Evolutionary conservation across 192 early-diverging fungal species (phyloP).

Genomic region (Coemansia sp.): DNA sequence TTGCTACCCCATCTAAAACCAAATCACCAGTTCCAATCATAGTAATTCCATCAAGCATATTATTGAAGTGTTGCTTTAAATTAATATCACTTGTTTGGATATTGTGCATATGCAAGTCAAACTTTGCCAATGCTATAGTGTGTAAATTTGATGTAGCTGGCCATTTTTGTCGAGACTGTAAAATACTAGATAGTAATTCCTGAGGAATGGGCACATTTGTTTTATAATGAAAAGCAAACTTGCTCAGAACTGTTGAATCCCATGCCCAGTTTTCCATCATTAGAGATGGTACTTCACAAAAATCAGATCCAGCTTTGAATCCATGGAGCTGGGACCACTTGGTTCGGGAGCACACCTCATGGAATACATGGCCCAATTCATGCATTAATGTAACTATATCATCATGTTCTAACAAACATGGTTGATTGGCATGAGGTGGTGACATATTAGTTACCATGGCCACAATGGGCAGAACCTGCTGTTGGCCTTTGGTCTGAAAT

Average conservation of each 20-base stretch:
- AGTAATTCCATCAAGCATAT: conserved; percentile 15
- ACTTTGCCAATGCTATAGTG: conserved; percentile 63
- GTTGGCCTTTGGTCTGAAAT: no score
- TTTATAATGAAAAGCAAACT: conserved; percentile 60
- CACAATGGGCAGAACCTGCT: no score
- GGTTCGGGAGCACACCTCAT: conserved; percentile 60
- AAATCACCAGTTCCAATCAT: conserved; percentile 20
- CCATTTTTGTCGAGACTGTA: conserved; percentile 62
- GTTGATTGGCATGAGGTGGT: conserved; percentile 52
- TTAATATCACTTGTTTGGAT: conserved; percentile 24
- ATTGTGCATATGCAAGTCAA: conserved; percentile 65
- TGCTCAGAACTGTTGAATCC: conserved; percentile 50
- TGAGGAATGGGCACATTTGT: conserved; percentile 61
- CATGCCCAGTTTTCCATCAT: conserved; percentile 77
- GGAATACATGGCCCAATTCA: conserved; percentile 66
- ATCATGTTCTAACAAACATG: conserved; percentile 66
- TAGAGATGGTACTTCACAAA: conserved; percentile 75
- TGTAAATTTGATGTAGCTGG: conserved; percentile 59
- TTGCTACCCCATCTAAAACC: conserved; percentile 28
- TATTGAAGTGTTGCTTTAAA: conserved; percentile 27
- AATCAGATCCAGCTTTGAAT: conserved; percentile 59
- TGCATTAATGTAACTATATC: conserved; percentile 74
- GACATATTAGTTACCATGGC: conserved; percentile 59
- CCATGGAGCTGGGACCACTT: conserved; percentile 65
- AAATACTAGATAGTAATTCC: conserved; percentile 56